Base-by-base conservation (phyloP, 2,329 filamentous ascomycete species). In the Penicillium sp. region DNA sequence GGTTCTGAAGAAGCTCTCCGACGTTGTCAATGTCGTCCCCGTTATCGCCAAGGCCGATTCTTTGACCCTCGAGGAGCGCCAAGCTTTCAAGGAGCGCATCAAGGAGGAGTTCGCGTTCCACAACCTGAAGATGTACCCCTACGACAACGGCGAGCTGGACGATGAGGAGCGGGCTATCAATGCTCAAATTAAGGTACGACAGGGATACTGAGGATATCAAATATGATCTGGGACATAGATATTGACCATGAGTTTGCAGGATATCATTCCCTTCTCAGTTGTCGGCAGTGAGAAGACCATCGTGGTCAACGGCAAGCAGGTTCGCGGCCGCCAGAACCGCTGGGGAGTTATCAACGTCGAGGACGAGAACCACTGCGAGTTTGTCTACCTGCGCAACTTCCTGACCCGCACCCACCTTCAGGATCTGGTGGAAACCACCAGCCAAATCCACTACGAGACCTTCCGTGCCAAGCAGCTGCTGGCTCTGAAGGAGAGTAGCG, bases 331-430 rank as follows among this genome's bases (percentile, higher is more conserved):
- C 72, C 95, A 99, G 81, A 99, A 98, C 86, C 88, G 95, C 78
- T 99, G 95, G 95, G 95, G 95, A 69, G 90, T 98, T 65, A 98
- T 99, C 84, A 99, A 99, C 74, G 93, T 99, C 69, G 95, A 99
- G 82, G 93, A 99, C 69, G 95, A 99, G 84, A 96, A 89, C 80
- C 95, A 99, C 84, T 99, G 95, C 86, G 95, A 99, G 86, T 99
- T 99, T 73, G 89, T 98, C 73, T 97, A 96, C 78, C 87, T 99
- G 62, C 89, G 95, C 75, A 93, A 99, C 84, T 99, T 99, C 86
- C 86, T 99, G 64, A 96, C 96, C 70, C 91, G 95, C 74, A 98
- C 95, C 63, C 95, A 99, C 79, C 86, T 99, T 56, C 95, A 99
- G 84, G 95, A 99, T 73, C 86, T 99, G 67, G 97, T 99, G 78